phyloP scores from a whole-genome alignment of 1,139 yeast genomes.

The Saccharomyces hybrid region DNA sequence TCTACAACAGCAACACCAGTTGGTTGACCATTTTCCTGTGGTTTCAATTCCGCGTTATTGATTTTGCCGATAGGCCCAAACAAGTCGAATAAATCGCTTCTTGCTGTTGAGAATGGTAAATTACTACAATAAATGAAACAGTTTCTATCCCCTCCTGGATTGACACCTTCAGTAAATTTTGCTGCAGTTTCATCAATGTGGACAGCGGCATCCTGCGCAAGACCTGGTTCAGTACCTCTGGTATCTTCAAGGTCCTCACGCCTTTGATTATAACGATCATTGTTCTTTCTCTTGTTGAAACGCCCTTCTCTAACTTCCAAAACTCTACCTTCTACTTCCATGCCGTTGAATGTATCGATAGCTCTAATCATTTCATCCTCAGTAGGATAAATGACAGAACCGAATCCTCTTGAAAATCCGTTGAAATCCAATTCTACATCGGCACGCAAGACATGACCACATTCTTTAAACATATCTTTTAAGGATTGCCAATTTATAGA shows the following conservation, averaged over 20 bases:
- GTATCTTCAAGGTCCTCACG: conserved; percentile 15
- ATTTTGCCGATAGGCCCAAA: conserved; percentile 83
- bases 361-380: conserved; percentile 58
- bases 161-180: conserved; percentile 19
- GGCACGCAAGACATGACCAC: conserved; percentile 72
- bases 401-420: conserved; percentile 83
- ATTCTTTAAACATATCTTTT: conserved; percentile 73
- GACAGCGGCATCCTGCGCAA: conserved; percentile 6
- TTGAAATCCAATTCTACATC: conserved; percentile 62
- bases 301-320: conserved; percentile 67
- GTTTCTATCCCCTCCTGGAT: conserved; percentile 48
- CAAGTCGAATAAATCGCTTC: conserved; percentile 75
- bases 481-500: conserved; percentile 76
- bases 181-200: conserved; percentile 9
- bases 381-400: conserved; percentile 59
- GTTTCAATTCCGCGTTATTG: conserved; percentile 68
- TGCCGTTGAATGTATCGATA: conserved; percentile 57
- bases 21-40: conserved; percentile 56
- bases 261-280: conserved; percentile 2
- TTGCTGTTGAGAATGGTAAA: conserved; percentile 83
- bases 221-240: conserved; percentile 15
- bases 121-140: conserved; percentile 65
- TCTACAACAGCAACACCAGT: conserved; percentile 78
- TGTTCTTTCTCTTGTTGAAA: conserved; percentile 16
- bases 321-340: conserved; percentile 59